Percentiles rank a stretch among this genome's conserved stretches.
Evolutionary conservation across 2,329 filamentous ascomycete species (phyloP).

Genomic region (Phaeosphaeria sp.): DNA sequence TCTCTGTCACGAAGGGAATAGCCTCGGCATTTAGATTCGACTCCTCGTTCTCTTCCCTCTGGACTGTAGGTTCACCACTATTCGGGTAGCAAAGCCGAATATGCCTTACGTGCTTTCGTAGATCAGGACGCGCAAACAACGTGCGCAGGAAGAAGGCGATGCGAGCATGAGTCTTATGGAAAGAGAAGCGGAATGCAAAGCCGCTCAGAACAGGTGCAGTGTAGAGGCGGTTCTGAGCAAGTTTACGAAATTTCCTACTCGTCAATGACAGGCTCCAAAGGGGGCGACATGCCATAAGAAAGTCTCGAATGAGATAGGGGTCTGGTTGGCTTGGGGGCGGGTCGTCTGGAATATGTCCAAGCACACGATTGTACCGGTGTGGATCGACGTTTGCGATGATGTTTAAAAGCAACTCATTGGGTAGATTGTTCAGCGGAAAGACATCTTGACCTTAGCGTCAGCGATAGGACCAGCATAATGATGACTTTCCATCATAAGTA

Average conservation of each 20-base stretch:
- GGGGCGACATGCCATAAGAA: conserved; percentile 2
- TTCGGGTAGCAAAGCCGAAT: conserved; percentile 11
- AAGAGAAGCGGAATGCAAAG: background rate
- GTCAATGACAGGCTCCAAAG: conserved; percentile 18
- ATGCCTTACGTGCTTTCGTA: conserved; percentile 10
- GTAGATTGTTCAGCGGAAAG: conserved; percentile 6
- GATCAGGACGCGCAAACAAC: conserved; percentile 6
- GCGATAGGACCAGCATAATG: background rate
- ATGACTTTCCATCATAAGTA: background rate
- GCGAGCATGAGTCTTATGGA: background rate
- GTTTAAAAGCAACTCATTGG: conserved; percentile 18
- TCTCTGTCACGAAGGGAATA: background rate
- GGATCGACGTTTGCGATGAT: conserved; percentile 17
- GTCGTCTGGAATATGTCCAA: conserved; percentile 20
- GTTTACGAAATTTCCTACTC: conserved; percentile 11
- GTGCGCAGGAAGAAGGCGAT: conserved; percentile 6
- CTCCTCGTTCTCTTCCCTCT: background rate
- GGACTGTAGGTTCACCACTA: background rate
- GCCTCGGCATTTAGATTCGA: background rate
- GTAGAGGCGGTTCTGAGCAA: conserved; percentile 12
- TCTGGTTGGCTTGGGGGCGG: conserved; percentile 10
- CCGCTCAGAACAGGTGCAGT: conserved; percentile 8
- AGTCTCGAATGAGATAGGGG: conserved; percentile 11
- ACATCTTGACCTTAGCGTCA: background rate
- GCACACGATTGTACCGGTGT: conserved; percentile 7